Percentiles rank a stretch among this genome's conserved stretches.
Conservation (phyloP, 768 basidiomycete species). For the Leccinum broughii region DNA sequence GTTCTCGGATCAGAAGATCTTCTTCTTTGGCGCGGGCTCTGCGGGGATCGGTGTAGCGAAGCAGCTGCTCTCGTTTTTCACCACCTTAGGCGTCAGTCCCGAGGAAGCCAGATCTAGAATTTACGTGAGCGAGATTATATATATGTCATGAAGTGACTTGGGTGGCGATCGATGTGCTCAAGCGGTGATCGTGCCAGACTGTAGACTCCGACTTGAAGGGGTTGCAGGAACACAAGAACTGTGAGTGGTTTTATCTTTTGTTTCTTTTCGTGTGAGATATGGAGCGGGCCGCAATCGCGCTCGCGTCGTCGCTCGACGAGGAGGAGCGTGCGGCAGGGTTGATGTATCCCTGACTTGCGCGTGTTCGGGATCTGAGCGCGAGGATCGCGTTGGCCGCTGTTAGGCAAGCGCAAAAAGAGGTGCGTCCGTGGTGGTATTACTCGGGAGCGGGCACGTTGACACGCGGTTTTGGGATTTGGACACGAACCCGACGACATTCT, state of each 20-base stretch:
- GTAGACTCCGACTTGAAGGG: constrained; percentile 67
- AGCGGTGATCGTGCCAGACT: constrained; percentile 40
- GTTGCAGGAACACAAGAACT: constrained; percentile 74
- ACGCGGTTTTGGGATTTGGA: constrained; percentile 34
- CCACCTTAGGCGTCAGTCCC: constrained; percentile 55
- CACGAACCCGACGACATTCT: constrained; percentile 34
- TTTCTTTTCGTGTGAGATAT: neutral
- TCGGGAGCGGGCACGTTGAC: neutral
- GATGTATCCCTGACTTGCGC: constrained; percentile 67
- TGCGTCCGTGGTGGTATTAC: constrained; percentile 28
- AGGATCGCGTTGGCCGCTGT: constrained; percentile 61
- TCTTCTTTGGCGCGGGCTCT: constrained; percentile 58
- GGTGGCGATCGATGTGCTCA: constrained; percentile 13
- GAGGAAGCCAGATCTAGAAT: constrained; percentile 68
- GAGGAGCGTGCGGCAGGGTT: constrained; percentile 57
- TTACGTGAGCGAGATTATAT: constrained; percentile 48
- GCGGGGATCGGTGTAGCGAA: constrained; percentile 57
- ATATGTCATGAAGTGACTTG: neutral
- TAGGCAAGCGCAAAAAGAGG: constrained; percentile 62
- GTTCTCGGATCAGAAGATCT: constrained; percentile 51
- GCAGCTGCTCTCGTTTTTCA: constrained; percentile 50
- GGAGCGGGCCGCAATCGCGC: constrained; percentile 53
- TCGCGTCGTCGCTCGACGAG: constrained; percentile 54
- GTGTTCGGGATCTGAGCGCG: constrained; percentile 68
- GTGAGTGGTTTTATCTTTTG: constrained; percentile 32